Evolutionary conservation across 768 basidiomycete genomes (phyloP), one percentile per base, ranked within the genome.

Genomic region (Amanita thiersii): DNA sequence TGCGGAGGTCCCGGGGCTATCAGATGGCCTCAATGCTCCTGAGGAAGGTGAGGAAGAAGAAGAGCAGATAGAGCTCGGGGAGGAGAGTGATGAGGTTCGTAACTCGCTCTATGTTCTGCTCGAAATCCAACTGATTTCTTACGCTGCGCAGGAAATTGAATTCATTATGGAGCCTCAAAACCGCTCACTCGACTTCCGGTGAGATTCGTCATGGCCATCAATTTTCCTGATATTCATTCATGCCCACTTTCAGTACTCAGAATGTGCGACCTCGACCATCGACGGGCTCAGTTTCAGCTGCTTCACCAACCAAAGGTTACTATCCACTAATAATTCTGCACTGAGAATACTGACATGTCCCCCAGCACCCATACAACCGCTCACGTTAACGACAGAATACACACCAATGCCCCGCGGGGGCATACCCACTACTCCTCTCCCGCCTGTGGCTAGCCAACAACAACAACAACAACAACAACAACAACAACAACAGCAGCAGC

Each of bases 151-250:
- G 83, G 81, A 94, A 56, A 71, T 94, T 48, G 91, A 94, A 66
- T 86, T 94, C 50, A 90, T 94, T 41, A 82, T 89, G 77, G 88
- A 94, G 52, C 79, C 79, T 2, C 66, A 79, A 6, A 60, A 77
- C 12, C 80, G 79, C 42, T 83, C 80, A 3, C 62, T 86, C 14
- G 86, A 90, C 63, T 77, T 89, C 53, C 72, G 86, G 82, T 82
- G 56, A 40, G 65, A 46, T 41, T 46, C 48, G 26, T 15, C 14
- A 37, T 24, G 25, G 3, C 28, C 29, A 18, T 25, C 11, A 19
- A 40, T 32, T 10, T 21, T 32, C 18, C 26, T 5, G 4, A 11
- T 39, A 35, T 18, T 32, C 29, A 18, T 49, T 38, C 3, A 23
- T 31, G 3, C 24, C 25, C 31, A 18, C 12, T 4, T 26, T 9